Conservation (phyloP, 1,139 yeast species). For the Yamadazyma sp. region DNA sequence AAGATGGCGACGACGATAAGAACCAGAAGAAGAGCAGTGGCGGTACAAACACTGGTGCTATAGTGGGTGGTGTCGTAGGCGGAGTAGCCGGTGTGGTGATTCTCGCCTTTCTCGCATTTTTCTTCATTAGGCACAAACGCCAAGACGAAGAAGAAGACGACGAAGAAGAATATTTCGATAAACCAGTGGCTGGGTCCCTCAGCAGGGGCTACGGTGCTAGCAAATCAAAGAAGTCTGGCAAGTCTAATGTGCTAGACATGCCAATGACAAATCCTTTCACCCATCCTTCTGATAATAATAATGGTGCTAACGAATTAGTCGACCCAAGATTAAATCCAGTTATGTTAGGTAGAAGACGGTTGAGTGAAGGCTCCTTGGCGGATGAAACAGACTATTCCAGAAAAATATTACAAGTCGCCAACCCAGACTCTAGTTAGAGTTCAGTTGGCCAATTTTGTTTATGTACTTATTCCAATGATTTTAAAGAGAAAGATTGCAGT, state of each 20-base stretch:
- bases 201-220: constrained; percentile 23
- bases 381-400: constrained; percentile 78
- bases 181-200: constrained; percentile 25
- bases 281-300: constrained; percentile 49
- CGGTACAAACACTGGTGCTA: constrained; percentile 48
- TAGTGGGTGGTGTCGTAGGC: constrained; percentile 72
- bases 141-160: constrained; percentile 50
- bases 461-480: background rate
- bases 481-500: background rate
- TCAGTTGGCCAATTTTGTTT: background rate
- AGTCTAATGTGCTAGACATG: constrained; percentile 37
- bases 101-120: constrained; percentile 45
- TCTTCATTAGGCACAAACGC: constrained; percentile 47
- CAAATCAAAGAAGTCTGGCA: constrained; percentile 25
- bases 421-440: constrained; percentile 48
- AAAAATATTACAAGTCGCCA: constrained; percentile 71
- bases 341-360: constrained; percentile 71
- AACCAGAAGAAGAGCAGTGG: constrained; percentile 10
- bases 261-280: constrained; percentile 56
- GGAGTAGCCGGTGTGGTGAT: constrained; percentile 51
- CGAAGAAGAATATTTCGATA: constrained; percentile 47
- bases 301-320: constrained; percentile 22
- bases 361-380: constrained; percentile 73
- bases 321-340: constrained; percentile 66
- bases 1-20: constrained; percentile 7